These are phyloP conservation scores for Cutaneotrichosporon daszewskae DNA, from an alignment of 1,284 basidiomycete species.

Conservation along the genomic window DNA sequence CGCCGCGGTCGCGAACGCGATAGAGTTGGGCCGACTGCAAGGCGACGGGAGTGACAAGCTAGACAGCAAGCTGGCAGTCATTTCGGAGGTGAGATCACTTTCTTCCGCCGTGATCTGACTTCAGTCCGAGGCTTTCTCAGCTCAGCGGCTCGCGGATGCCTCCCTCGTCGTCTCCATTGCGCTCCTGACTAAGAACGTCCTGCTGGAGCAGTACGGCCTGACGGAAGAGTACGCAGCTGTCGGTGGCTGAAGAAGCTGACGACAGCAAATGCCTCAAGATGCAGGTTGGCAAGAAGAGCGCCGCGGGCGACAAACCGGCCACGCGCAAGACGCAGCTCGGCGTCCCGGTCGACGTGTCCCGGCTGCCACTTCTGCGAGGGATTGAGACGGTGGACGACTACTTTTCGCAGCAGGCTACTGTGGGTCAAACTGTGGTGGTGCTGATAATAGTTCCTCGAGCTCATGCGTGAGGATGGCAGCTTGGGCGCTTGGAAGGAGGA, in stretches of 20 bases:
- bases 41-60: slow-evolving; percentile 38
- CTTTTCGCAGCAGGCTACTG: slow-evolving; percentile 30
- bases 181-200: slow-evolving; percentile 73
- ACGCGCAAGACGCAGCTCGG: slow-evolving; percentile 42
- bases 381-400: slow-evolving; percentile 38
- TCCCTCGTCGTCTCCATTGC: slow-evolving; percentile 72
- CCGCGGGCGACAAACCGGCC: slow-evolving; percentile 73
- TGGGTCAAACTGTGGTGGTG: slow-evolving; percentile 19
- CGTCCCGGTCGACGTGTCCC: slow-evolving; percentile 23
- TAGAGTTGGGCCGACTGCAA: slow-evolving; percentile 24
- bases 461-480: slow-evolving; percentile 35
- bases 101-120: not conserved
- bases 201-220: slow-evolving; percentile 72
- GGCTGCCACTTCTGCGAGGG: slow-evolving; percentile 30
- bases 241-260: not conserved
- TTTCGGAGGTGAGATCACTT: slow-evolving; percentile 17
- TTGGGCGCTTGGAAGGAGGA: slow-evolving; percentile 11
- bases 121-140: slow-evolving; percentile 23
- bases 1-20: slow-evolving; percentile 61
- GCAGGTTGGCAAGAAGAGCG: slow-evolving; percentile 84
- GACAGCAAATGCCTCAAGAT: slow-evolving; percentile 58
- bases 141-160: slow-evolving; percentile 39
- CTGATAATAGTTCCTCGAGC: slow-evolving; percentile 17
- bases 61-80: slow-evolving; percentile 19
- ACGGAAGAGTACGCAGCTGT: slow-evolving; percentile 66